Conservation (phyloP, 768 basidiomycete genomes). For the Trametes coccinea region DNA sequence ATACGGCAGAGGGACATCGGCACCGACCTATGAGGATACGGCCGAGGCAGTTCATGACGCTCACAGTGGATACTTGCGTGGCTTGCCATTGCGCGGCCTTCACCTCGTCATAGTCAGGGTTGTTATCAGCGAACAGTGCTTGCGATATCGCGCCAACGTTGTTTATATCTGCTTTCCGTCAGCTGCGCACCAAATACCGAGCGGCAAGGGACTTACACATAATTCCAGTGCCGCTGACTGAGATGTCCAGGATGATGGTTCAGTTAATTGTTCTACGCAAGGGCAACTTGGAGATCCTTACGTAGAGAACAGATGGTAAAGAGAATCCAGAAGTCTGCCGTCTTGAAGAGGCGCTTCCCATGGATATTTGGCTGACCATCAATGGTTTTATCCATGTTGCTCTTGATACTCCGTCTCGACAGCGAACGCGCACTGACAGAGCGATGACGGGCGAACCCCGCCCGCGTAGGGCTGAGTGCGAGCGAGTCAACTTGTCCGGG, state of each 20-base stretch:
- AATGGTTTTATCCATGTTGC: slow-evolving; percentile 14
- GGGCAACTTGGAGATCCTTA: slow-evolving; percentile 36
- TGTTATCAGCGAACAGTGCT: slow-evolving; percentile 60
- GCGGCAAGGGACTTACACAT: slow-evolving; percentile 55
- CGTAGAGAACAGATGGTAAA: slow-evolving; percentile 55
- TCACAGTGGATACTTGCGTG: slow-evolving; percentile 80
- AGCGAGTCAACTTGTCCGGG: slow-evolving; percentile 23
- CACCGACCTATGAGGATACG: slow-evolving; percentile 70
- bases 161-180: slow-evolving; percentile 61
- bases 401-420: slow-evolving; percentile 14
- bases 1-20: not conserved
- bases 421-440: slow-evolving; percentile 23
- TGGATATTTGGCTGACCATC: slow-evolving; percentile 50
- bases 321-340: slow-evolving; percentile 65
- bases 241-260: not conserved
- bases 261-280: not conserved
- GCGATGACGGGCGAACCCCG: slow-evolving; percentile 18
- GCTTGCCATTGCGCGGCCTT: slow-evolving; percentile 78
- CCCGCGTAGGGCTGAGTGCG: slow-evolving; percentile 30
- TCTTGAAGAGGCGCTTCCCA: slow-evolving; percentile 51
- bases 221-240: slow-evolving; percentile 72
- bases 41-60: slow-evolving; percentile 78
- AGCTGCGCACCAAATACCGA: not conserved
- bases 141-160: slow-evolving; percentile 83
- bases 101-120: slow-evolving; percentile 62